Percentiles rank a stretch among this genome's conserved stretches.
Conservation (phyloP, 2,329 filamentous ascomycete genomes). For the Arthrobotrys megalospora region DNA sequence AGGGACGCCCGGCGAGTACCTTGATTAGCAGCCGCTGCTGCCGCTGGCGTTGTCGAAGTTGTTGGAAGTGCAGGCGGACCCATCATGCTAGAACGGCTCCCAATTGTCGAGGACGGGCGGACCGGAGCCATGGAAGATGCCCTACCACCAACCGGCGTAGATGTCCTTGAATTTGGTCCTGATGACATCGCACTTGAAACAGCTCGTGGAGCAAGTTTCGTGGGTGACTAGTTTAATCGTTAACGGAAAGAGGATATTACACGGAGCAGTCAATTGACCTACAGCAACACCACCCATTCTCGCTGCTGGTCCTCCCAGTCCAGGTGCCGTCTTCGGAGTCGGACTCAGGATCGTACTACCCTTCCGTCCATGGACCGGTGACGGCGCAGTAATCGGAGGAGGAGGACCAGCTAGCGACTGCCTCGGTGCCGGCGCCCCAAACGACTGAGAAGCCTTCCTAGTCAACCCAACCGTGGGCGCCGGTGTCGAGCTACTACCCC, state of each 20-base stretch:
- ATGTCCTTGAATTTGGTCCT: slow-evolving; percentile 47
- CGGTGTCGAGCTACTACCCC: slow-evolving; percentile 61
- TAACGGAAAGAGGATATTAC: neutral
- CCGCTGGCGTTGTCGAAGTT: slow-evolving; percentile 19
- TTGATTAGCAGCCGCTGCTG: neutral
- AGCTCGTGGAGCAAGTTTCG: slow-evolving; percentile 49
- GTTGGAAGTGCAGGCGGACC: slow-evolving; percentile 46
- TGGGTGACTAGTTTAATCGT: slow-evolving; percentile 46
- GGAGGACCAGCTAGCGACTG: slow-evolving; percentile 39
- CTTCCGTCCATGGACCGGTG: slow-evolving; percentile 46
- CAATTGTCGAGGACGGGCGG: slow-evolving; percentile 41
- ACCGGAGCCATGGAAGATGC: slow-evolving; percentile 32
- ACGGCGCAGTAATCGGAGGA: slow-evolving; percentile 50
- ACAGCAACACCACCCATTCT: slow-evolving; percentile 49
- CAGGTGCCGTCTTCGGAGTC: slow-evolving; percentile 44
- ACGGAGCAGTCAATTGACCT: neutral
- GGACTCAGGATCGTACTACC: slow-evolving; percentile 53
- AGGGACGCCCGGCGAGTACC: slow-evolving; percentile 43
- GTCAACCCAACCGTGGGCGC: slow-evolving; percentile 65
- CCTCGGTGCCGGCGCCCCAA: slow-evolving; percentile 64
- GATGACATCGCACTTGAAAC: slow-evolving; percentile 55
- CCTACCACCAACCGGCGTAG: slow-evolving; percentile 54
- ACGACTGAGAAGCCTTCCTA: slow-evolving; percentile 64
- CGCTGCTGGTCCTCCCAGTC: slow-evolving; percentile 18
- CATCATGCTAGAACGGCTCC: slow-evolving; percentile 47